phyloP scores from a whole-genome alignment of 192 early-diverging fungal species.

The Coemansia sp. region DNA sequence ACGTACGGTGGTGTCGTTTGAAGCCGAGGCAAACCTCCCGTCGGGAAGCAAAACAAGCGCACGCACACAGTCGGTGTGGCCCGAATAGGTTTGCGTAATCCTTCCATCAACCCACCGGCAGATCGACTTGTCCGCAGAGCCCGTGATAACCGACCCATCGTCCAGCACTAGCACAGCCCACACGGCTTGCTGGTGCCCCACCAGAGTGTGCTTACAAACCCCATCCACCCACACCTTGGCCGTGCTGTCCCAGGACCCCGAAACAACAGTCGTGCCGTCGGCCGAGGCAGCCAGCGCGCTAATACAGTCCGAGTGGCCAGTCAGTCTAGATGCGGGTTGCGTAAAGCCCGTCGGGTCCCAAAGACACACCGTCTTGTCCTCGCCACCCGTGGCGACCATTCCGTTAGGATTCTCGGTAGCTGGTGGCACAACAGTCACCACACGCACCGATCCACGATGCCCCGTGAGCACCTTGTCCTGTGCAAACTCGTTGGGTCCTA shows the following conservation, averaged over 20 bases:
- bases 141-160: slow-evolving; percentile 75
- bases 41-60: slow-evolving; percentile 64
- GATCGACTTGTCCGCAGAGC: slow-evolving; percentile 91
- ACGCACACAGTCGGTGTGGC: slow-evolving; percentile 94
- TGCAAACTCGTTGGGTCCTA: slow-evolving; percentile 52
- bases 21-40: slow-evolving; percentile 78
- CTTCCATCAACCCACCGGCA: slow-evolving; percentile 79
- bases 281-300: slow-evolving; percentile 70
- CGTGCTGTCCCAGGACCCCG: slow-evolving; percentile 98
- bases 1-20: slow-evolving; percentile 88
- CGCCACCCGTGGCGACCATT: slow-evolving; percentile 78
- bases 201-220: slow-evolving; percentile 65
- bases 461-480: slow-evolving; percentile 59
- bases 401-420: slow-evolving; percentile 67
- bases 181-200: slow-evolving; percentile 81
- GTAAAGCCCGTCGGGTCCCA: slow-evolving; percentile 67
- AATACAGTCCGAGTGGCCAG: slow-evolving; percentile 87
- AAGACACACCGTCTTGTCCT: slow-evolving; percentile 81
- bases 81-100: slow-evolving; percentile 63
- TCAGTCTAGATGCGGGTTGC: slow-evolving; percentile 65
- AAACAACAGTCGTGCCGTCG: slow-evolving; percentile 71
- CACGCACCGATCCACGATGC: slow-evolving; percentile 82
- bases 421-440: slow-evolving; percentile 64
- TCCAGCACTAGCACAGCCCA: slow-evolving; percentile 86
- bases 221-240: slow-evolving; percentile 89